Evolutionary conservation across 768 basidiomycete genomes (phyloP), one percentile per base, ranked within the genome.

Genomic region (Clathrus columnatus): DNA sequence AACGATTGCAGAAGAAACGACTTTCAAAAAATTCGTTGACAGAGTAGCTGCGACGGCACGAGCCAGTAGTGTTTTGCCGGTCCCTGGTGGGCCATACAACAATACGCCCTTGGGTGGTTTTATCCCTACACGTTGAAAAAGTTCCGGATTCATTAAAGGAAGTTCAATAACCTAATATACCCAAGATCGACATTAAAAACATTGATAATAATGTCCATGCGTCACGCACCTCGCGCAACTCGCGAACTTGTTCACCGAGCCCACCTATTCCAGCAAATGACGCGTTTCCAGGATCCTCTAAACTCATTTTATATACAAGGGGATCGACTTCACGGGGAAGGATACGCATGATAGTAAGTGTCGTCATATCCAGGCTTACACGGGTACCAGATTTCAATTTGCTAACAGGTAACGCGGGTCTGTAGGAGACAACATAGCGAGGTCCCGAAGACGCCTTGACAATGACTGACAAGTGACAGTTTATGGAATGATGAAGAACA

Each of bases 281-380:
- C 6, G 90, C 94, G 49, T 87, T 87, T 73, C 92, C 93, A 2
- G 96, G 92, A 64, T 98, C 95, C 69, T 99, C 96, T 64, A 96
- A 74, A 60, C 91, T 95, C 96, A 98, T 99, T 74, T 97, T 98
- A 76, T 99, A 99, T 10, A 99, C 95, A 63, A 95, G 73, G 16
- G 96, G 96, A 67, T 99, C 96, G 6, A 99, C 91, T 68, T 99
- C 96, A 59, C 96, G 82, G 4, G 96, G 96, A 18, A 99, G 75
- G 51, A 98, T 95, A 32, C 96, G 89, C 93, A 99, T 98, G 65
- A 99, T 91, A 5, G 96, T 99, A 28, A 98, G 75, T 1, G 96
- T 98, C 3, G 96, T 99, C 96, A 99, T 98, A 69, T 99, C 96
- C 28, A 99, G 82, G 54, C 93, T 94, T 56, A 99, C 96, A 60